Conservation (phyloP, 768 basidiomycete species). For the Naematelia aurantialba region DNA sequence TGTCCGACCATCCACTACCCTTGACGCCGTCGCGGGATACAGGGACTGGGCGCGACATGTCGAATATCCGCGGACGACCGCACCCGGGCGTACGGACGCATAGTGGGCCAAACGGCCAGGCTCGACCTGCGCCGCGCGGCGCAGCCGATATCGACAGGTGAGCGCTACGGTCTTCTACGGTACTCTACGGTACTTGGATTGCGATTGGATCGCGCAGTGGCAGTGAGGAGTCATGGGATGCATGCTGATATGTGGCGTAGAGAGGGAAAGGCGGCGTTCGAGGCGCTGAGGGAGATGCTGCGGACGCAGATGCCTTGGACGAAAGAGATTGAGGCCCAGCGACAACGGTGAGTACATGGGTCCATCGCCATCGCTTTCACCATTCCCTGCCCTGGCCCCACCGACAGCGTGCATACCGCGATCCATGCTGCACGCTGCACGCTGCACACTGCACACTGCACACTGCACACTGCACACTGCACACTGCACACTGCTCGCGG, state of each 20-base stretch:
- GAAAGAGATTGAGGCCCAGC: constrained; percentile 76
- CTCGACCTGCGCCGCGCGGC: neutral
- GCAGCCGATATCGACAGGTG: constrained; percentile 56
- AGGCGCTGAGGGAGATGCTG: constrained; percentile 67
- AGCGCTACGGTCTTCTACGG: neutral
- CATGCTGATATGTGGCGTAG: neutral
- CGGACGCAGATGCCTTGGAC: constrained; percentile 71
- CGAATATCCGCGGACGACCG: neutral
- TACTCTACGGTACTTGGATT: too few species aligned
- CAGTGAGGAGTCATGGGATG: neutral
- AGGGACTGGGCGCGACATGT: too few species aligned
- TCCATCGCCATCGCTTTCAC: too few species aligned
- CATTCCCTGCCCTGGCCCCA: too few species aligned
- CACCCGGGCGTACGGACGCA: neutral
- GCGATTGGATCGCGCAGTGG: too few species aligned
- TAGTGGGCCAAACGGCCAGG: neutral
- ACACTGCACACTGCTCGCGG: too few species aligned
- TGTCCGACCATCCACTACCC: neutral
- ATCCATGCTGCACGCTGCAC: too few species aligned
- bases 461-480: too few species aligned
- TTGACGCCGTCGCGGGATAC: neutral
- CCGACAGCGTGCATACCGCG: too few species aligned
- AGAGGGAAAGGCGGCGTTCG: constrained; percentile 26
- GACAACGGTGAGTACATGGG: constrained; percentile 66
- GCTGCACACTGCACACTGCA: too few species aligned